Base-by-base conservation (phyloP, 2,329 filamentous ascomycete species). In the Aspergillus viridinutans region DNA sequence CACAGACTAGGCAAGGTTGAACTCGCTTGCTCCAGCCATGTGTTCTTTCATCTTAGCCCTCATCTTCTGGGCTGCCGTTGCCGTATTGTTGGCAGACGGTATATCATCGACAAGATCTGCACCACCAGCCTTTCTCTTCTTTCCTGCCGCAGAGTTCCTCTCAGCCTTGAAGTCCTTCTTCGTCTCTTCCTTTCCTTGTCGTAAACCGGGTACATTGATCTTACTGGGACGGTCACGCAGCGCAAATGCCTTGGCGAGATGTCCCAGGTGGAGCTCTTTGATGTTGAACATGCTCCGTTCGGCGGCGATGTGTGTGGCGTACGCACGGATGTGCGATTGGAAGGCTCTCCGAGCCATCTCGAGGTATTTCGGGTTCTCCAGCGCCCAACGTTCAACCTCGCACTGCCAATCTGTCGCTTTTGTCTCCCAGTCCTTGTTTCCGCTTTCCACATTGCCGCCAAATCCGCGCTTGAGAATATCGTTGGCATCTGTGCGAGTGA, bases 221-320 rank as follows among this genome's bases (percentile, higher is more conserved):
- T 90, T 89, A 4, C 89, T 89, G 0, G 94, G 94, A 32, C 90
- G 86, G 72, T 99, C 94, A 61, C 95, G 83, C 63, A 99, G 77
- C 1, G 87, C 94, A 71, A 96, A 99, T 26, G 89, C 90, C 80
- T 99, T 99, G 7, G 93, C 93, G 62, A 94, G 79, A 79, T 99
- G 94, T 3, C 94, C 94, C 7, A 97, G 78, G 72, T 99, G 94
- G 49, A 99, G 78, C 67, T 90, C 85, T 58, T 90, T 92, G 74
- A 97, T 95, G 72, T 97, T 90, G 72, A 99, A 99, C 71, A 89
- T 92, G 53, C 80, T 80, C 53, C 94, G 83, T 77, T 99, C 94
- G 47, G 88, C 87, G 29, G 90, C 87, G 28, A 93, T 85, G 74
- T 99, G 94, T 0, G 94, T 99, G 2, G 94, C 92, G 72, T 99